Evolutionary conservation across 1,139 yeast species (phyloP), one percentile per base, ranked within the genome.

Genomic region (Candida smagusa): DNA sequence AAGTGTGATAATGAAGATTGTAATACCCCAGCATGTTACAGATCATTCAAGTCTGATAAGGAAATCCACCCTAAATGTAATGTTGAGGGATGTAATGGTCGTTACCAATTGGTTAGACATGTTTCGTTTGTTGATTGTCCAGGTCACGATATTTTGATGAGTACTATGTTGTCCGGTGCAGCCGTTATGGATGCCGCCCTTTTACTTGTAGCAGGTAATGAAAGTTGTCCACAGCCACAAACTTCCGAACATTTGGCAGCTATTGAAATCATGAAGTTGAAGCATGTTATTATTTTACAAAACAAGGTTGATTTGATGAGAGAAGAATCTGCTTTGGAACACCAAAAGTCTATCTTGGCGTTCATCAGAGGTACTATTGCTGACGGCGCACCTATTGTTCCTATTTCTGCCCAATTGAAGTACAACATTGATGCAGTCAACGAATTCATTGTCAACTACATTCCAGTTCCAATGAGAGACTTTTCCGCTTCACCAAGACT

Each of bases 111-210:
- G 50, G 81, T 89, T 35, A 88, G 99, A 68, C 99, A 94, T 61
- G 98, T 94, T 40, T 89, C 97, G 6, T 94, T 94, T 56, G 98
- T 94, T 44, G 99, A 94, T 74, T 94, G 98, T 74, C 99, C 99
- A 43, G 99, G 98, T 63, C 99, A 94, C 86, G 99, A 94, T 76
- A 92, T 94, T 74, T 83, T 94, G 64, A 94, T 94, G 98, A 89
- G 97, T 77, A 94, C 98, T 52, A 94, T 94, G 99, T 83, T 94
- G 79, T 90, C 97, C 35, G 99, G 99, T 63, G 99, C 99, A 30
- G 99, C 99, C 11, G 98, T 94, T 51, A 94, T 94, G 99, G 99
- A 94, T 67, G 99, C 98, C 41, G 99, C 99, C 9, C 74, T 94
- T 46, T 73, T 94, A 57, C 77, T 94, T 52, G 84, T 94, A 62